Base-by-base conservation (phyloP, 805 yeast genomes). In the Gaillardinia entomophila region DNA sequence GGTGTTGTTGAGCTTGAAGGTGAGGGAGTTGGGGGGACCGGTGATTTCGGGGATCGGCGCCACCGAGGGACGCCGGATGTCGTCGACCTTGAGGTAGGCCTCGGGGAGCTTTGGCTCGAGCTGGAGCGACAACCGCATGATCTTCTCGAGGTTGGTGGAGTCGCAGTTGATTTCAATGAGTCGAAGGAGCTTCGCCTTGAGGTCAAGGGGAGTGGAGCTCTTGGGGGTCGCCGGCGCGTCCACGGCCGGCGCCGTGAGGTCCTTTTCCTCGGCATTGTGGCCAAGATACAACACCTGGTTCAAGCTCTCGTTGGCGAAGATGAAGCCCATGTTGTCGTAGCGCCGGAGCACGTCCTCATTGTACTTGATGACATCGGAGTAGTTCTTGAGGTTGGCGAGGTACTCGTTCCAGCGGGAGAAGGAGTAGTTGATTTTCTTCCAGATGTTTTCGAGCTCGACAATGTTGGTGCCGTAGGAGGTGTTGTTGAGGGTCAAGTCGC, bases 321-420 rank as follows among this genome's bases (percentile, higher is more conserved):
- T 60, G 38, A 65, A 62, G 3, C 69, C 67, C 67, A 61, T 61
- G 24, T 49, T 47, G 31, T 62, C 66, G 32, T 65, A 66, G 17
- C 66, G 44, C 32, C 57, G 48, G 37, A 66, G 51, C 4, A 66
- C 63, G 35, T 62, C 65, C 27, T 60, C 62, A 41, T 66, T 66
- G 36, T 60, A 65, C 27, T 51, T 47, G 26, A 66, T 62, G 17
- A 63, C 51, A 16, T 59, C 60, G 10, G 58, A 60, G 23, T 63
- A 62, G 42, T 77, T 72, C 13, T 62, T 50, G 24, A 78, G 66
- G 29, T 65, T 64, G 13, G 60, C 56, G 28, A 82, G 56, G 52
- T 82, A 85, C 26, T 77, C 84, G 42, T 79, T 75, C 97, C 97
- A 90, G 49, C 92, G 77, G 35, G 71, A 75, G 48, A 87, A 78